Evolutionary conservation across 2,329 filamentous ascomycete genomes (phyloP).

Genomic region (Elsinoe fawcettii): DNA sequence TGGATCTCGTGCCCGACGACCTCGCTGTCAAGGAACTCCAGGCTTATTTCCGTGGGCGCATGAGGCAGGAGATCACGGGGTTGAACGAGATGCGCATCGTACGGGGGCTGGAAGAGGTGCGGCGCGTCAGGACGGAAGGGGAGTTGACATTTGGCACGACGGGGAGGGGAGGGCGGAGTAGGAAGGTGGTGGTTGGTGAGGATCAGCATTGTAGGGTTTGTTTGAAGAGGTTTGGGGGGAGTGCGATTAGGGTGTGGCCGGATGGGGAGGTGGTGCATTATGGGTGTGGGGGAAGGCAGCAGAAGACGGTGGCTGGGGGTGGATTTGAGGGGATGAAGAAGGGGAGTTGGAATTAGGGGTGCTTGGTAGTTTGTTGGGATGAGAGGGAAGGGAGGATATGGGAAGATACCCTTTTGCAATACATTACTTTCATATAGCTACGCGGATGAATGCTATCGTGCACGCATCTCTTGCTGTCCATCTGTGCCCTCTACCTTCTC

Average conservation of each 20-base stretch:
- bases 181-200: slow-evolving; percentile 73
- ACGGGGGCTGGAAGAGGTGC: slow-evolving; percentile 65
- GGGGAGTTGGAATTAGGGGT: slow-evolving; percentile 15
- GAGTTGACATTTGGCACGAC: slow-evolving; percentile 67
- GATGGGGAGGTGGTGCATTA: slow-evolving; percentile 50
- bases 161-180: slow-evolving; percentile 47
- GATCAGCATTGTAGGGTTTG: slow-evolving; percentile 88
- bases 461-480: slow-evolving; percentile 39
- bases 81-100: slow-evolving; percentile 75
- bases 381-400: not conserved
- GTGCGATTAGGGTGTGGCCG: slow-evolving; percentile 81
- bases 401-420: slow-evolving; percentile 1
- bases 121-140: slow-evolving; percentile 69
- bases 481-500: slow-evolving; percentile 33
- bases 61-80: slow-evolving; percentile 74
- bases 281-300: slow-evolving; percentile 34
- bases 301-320: slow-evolving; percentile 12
- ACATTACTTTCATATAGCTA: not conserved
- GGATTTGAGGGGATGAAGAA: slow-evolving; percentile 17
- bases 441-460: slow-evolving; percentile 3
- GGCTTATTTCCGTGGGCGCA: slow-evolving; percentile 85
- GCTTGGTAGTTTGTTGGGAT: not conserved
- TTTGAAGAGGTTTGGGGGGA: slow-evolving; percentile 84
- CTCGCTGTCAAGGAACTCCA: slow-evolving; percentile 74
- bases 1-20: slow-evolving; percentile 74